A percentile compares a stretch with the other conserved stretches of the same genome.
phyloP scores from a whole-genome alignment of 345 rosid genomes.

The Sonneratia caseolaris region DNA sequence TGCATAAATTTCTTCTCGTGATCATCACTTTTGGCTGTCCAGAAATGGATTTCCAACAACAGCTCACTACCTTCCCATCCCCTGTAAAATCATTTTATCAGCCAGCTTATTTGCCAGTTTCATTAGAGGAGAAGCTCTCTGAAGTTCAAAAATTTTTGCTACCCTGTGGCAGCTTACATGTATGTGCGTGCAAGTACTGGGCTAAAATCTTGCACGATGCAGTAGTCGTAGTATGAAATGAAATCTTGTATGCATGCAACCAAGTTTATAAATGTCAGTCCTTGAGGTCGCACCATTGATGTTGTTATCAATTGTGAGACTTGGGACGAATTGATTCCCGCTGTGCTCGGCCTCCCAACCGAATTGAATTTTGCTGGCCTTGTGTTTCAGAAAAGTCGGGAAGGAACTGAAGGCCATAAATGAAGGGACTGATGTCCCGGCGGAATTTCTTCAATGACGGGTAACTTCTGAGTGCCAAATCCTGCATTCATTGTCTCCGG shows the following conservation, averaged over 20 bases:
- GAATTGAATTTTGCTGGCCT: not conserved
- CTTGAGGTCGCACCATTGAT: not conserved
- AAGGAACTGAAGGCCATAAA: not conserved
- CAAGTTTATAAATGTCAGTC: not conserved
- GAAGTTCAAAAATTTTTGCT: not conserved
- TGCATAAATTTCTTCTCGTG: not conserved
- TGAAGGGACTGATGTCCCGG: not conserved
- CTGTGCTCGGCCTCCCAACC: not conserved
- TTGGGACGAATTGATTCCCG: not conserved
- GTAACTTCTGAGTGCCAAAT: not conserved
- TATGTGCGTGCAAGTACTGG: not conserved
- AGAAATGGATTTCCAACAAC: not conserved
- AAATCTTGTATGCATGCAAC: too few species aligned
- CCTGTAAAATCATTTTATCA: not conserved
- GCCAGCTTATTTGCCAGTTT: not conserved
- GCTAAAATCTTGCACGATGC: not conserved
- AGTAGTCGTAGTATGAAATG: not conserved
- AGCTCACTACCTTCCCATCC: not conserved
- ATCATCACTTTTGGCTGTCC: not conserved
- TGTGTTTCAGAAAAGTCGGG: not conserved
- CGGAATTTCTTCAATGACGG: not conserved
- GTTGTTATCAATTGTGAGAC: not conserved
- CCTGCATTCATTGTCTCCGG: too few species aligned
- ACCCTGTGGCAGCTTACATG: not conserved
- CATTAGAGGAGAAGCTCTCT: too few species aligned